phyloP scores from a whole-genome alignment of 176 grass and related monocot genomes.

The Pontederia crassipes region DNA sequence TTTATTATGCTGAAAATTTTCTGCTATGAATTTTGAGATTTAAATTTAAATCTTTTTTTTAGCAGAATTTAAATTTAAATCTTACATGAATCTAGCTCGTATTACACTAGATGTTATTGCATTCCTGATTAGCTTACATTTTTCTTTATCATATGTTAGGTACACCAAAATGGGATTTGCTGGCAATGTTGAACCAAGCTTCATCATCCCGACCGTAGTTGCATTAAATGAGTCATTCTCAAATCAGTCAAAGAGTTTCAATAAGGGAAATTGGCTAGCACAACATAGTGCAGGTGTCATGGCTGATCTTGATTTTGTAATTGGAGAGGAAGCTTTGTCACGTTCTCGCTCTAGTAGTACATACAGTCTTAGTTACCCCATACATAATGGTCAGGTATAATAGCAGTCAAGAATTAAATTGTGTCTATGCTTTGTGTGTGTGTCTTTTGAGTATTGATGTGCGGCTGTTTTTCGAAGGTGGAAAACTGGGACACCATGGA shows the following conservation, averaged over 20 bases:
- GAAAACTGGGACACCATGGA: conserved; percentile 99
- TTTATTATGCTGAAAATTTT: too few relatives aligned
- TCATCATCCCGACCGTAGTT: conserved; percentile 93
- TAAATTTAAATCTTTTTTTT: too few relatives aligned
- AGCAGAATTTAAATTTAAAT: too few relatives aligned
- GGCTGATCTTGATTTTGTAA: conserved; percentile 96
- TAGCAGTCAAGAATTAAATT: background rate
- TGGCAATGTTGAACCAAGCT: conserved; percentile 97
- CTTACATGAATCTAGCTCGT: too few relatives aligned
- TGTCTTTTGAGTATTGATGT: background rate
- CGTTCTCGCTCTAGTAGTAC: conserved; percentile 54
- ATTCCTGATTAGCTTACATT: background rate
- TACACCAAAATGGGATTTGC: conserved; percentile 99
- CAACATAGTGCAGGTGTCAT: conserved; percentile 97
- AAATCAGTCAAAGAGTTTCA: conserved; percentile 38
- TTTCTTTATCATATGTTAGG: conserved; percentile 22
- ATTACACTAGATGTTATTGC: too few relatives aligned
- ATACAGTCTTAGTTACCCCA: conserved; percentile 82
- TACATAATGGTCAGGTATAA: conserved; percentile 81
- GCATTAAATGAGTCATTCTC: conserved; percentile 73
- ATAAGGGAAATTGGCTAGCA: conserved; percentile 81
- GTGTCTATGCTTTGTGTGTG: too few relatives aligned
- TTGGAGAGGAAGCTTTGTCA: conserved; percentile 76
- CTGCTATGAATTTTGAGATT: too few relatives aligned
- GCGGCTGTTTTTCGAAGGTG: conserved; percentile 34